phyloP scores from a whole-genome alignment of 495 filamentous ascomycete species.

The Lophiotrema nucula region DNA sequence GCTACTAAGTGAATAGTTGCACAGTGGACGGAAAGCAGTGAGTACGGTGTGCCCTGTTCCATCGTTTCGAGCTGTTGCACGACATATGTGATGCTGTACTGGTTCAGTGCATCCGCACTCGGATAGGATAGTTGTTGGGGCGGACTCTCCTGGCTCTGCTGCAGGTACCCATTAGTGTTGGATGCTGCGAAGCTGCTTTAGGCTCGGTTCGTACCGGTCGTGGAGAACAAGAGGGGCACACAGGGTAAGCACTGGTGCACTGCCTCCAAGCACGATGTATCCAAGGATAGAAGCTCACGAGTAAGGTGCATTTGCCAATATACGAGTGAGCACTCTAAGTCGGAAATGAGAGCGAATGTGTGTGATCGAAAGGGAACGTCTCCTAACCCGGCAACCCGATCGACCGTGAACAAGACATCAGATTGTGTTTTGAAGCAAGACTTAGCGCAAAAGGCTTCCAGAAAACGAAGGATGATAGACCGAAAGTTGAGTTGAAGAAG shows the following conservation, averaged over 20 bases:
- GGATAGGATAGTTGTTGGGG: slow-evolving; percentile 5
- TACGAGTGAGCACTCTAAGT: neutral
- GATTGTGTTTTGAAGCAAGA: too few species aligned
- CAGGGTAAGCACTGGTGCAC: slow-evolving; percentile 2
- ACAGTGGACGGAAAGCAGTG: too few species aligned
- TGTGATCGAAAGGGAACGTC: too few species aligned
- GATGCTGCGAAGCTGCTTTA: too few species aligned
- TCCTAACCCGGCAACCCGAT: too few species aligned
- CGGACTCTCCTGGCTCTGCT: slow-evolving; percentile 7
- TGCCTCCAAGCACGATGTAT: slow-evolving; percentile 5
- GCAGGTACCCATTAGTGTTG: slow-evolving; percentile 22
- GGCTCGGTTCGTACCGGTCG: slow-evolving; percentile 3
- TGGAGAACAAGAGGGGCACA: neutral
- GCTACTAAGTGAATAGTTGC: too few species aligned
- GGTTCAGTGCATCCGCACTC: neutral
- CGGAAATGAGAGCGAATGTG: slow-evolving; percentile 15
- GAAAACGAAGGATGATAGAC: too few species aligned
- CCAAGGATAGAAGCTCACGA: slow-evolving; percentile 12
- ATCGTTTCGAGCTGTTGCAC: slow-evolving; percentile 15
- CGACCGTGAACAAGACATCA: too few species aligned
- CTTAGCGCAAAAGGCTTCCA: too few species aligned
- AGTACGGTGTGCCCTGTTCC: neutral
- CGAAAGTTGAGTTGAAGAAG: too few species aligned
- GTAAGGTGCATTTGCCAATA: neutral
- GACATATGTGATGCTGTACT: neutral